A percentile compares a stretch with the other conserved stretches of the same genome.
phyloP scores from a whole-genome alignment of 78 protist genomes.

The Dictyostelium intermedium region DNA sequence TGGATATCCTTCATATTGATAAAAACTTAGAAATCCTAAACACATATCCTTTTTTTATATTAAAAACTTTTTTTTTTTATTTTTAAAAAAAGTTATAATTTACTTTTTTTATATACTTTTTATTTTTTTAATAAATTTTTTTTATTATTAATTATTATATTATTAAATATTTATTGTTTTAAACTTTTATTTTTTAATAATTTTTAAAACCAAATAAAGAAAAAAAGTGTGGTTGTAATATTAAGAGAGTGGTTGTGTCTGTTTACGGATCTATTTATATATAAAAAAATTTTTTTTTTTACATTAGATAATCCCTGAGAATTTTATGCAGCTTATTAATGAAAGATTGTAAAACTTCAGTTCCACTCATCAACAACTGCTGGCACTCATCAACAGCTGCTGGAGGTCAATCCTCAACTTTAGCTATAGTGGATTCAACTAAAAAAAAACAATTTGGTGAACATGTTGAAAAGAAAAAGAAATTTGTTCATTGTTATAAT shows the following conservation, averaged over 20 bases:
- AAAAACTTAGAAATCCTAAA: not conserved
- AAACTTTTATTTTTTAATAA: no score
- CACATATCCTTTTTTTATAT: conserved; percentile 5
- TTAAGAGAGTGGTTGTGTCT: no score
- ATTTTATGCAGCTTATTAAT: no score
- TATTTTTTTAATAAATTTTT: not conserved
- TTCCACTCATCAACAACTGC: no score
- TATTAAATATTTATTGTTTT: not conserved
- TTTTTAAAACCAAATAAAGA: no score
- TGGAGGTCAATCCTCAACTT: conserved; percentile 76
- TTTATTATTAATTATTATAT: not conserved
- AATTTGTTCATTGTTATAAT: not conserved
- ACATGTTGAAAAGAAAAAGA: conserved; percentile 26
- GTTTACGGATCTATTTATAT: no score
- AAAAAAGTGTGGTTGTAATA: no score
- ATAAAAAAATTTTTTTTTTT: no score
- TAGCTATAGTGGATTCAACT: conserved; percentile 68
- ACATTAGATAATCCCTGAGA: no score
- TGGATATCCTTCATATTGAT: conserved; percentile 8
- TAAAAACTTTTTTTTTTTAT: not conserved
- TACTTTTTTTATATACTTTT: not conserved
- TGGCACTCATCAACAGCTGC: no score
- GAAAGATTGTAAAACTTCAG: no score
- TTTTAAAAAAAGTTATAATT: not conserved
- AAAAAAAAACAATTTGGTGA: conserved; percentile 78